These are phyloP conservation scores for Linum trigynum DNA, from an alignment of 345 rosid species.

Conservation along the genomic window DNA sequence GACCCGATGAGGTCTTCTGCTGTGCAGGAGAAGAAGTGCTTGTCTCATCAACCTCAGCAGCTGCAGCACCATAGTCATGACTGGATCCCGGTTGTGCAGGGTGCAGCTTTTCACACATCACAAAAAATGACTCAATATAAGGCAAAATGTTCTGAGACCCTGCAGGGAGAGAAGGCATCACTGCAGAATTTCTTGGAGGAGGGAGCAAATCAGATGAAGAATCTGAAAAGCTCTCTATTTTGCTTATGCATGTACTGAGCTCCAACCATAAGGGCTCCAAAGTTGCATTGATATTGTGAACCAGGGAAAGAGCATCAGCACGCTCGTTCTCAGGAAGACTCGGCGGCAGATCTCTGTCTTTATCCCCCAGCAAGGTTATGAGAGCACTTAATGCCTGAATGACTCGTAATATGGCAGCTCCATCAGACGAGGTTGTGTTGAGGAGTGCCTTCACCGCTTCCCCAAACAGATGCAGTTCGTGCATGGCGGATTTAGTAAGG, in stretches of 20 bases:
- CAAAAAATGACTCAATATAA: constrained; percentile 88
- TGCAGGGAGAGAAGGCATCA: constrained; percentile 77
- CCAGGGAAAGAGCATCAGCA: constrained; percentile 51
- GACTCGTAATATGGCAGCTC: constrained; percentile 87
- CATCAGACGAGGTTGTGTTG: constrained; percentile 68
- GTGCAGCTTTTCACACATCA: constrained; percentile 77
- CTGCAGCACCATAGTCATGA: constrained; percentile 41
- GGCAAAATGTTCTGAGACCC: constrained; percentile 96
- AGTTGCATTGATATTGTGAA: constrained; percentile 54
- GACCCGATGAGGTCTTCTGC: constrained; percentile 37
- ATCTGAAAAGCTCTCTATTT: constrained; percentile 78
- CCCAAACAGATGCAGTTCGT: constrained; percentile 68
- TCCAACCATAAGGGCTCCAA: constrained; percentile 91
- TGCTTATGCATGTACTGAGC: constrained; percentile 82
- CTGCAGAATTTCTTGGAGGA: constrained; percentile 36
- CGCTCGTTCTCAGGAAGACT: constrained; percentile 46
- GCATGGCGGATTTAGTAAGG: constrained; percentile 66
- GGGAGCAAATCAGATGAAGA: constrained; percentile 35
- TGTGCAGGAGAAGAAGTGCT: constrained; percentile 33
- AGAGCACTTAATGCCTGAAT: constrained; percentile 83
- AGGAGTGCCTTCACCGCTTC: constrained; percentile 77
- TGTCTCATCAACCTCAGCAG: constrained; percentile 63
- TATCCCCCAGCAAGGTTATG: constrained; percentile 42
- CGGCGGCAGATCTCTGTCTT: constrained; percentile 48
- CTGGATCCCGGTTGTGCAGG: constrained; percentile 60